Evolutionary conservation across 2,329 filamentous ascomycete genomes (phyloP).

Genomic region (Cladophialophora exuberans): DNA sequence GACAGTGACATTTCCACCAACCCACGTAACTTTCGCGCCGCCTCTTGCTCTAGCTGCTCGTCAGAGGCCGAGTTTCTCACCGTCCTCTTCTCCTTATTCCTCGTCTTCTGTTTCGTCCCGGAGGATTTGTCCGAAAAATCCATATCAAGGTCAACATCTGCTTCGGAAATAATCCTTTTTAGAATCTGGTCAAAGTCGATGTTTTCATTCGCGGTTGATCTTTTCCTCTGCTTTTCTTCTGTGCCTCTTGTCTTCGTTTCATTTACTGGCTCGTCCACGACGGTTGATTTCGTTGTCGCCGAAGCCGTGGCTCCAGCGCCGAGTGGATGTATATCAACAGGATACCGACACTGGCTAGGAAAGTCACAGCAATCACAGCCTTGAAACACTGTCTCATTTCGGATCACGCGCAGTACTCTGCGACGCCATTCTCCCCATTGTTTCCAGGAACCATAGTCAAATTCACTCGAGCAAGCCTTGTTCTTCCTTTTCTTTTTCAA

Average conservation of each 20-base stretch:
- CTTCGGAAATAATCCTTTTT: slow-evolving; percentile 4
- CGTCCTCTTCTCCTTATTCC: not conserved
- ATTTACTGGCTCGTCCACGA: not conserved
- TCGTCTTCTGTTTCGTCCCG: not conserved
- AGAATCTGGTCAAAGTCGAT: slow-evolving; percentile 23
- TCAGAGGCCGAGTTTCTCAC: not conserved
- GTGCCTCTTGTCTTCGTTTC: not conserved
- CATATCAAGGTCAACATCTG: not conserved
- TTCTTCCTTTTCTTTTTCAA: slow-evolving; percentile 40
- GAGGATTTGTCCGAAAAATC: not conserved
- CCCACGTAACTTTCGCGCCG: slow-evolving; percentile 13
- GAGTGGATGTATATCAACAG: slow-evolving; percentile 10
- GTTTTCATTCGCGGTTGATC: slow-evolving; percentile 17
- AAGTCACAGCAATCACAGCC: slow-evolving; percentile 32
- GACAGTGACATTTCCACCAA: slow-evolving; percentile 17
- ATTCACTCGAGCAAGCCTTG: slow-evolving; percentile 53
- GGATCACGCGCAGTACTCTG: slow-evolving; percentile 17
- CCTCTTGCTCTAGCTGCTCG: slow-evolving; percentile 14
- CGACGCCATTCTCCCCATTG: slow-evolving; percentile 48
- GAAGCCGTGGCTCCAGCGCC: not conserved
- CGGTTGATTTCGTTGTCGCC: not conserved
- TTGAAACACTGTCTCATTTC: slow-evolving; percentile 10
- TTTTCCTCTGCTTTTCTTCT: not conserved
- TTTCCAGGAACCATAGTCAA: slow-evolving; percentile 59
- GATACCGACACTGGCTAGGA: slow-evolving; percentile 33